Conservation (phyloP, 345 rosid genomes). For the Corchorus olitorius region DNA sequence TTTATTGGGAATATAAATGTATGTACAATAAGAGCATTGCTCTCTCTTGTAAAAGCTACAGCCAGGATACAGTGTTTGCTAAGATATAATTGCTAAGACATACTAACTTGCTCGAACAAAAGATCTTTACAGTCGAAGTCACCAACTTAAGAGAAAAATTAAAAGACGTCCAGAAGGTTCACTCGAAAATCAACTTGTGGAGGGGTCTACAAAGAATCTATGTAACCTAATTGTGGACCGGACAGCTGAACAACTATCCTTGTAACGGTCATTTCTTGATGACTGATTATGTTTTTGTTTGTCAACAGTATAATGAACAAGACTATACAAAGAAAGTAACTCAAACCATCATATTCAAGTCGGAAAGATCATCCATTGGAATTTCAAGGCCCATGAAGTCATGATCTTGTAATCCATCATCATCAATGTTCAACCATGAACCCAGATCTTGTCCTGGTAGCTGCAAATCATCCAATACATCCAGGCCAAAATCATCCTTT, state of each 20-base stretch:
- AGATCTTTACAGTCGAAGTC: conserved; percentile 62
- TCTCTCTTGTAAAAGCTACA: conserved; percentile 59
- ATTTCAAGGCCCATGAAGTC: conserved; percentile 96
- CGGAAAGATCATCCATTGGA: conserved; percentile 99
- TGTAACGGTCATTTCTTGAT: conserved; percentile 59
- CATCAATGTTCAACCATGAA: conserved; percentile 95
- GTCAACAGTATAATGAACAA: conserved; percentile 80
- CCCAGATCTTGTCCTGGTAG: conserved; percentile 84
- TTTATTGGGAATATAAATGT: conserved; percentile 67
- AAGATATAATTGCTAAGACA: conserved; percentile 46
- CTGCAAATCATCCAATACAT: conserved; percentile 67
- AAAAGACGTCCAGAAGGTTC: conserved; percentile 46
- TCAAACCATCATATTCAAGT: conserved; percentile 96
- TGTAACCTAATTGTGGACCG: conserved; percentile 58
- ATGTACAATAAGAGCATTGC: conserved; percentile 74
- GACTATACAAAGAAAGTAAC: conserved; percentile 68
- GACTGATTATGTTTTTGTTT: conserved; percentile 44
- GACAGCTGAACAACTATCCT: conserved; percentile 50
- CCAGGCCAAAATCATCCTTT: conserved; percentile 58
- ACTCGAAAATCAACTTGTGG: conserved; percentile 51
- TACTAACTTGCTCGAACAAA: conserved; percentile 51
- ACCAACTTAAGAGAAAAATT: conserved; percentile 58
- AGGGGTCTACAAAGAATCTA: conserved; percentile 70
- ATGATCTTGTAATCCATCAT: conserved; percentile 81
- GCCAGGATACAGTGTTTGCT: conserved; percentile 55